Conservation (phyloP, 2,329 filamentous ascomycete species). For the Cladosporium halotolerans region DNA sequence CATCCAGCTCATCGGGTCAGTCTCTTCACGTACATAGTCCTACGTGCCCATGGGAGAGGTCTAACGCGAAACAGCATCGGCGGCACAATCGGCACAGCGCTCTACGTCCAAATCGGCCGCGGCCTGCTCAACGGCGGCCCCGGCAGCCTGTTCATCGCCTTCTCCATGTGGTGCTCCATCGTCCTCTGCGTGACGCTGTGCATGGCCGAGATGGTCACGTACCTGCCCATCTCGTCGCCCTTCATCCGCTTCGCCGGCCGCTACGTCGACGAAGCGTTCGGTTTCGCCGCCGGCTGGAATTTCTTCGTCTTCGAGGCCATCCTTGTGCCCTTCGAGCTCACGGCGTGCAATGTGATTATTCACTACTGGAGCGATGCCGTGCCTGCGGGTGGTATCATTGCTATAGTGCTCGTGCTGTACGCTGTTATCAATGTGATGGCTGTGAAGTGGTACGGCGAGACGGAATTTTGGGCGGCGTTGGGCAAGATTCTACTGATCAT, state of each 20-base stretch:
- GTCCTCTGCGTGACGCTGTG: conserved; percentile 22
- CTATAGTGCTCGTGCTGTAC: conserved; percentile 52
- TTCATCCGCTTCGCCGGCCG: conserved; percentile 73
- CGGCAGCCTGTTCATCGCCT: conserved; percentile 41
- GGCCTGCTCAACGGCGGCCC: conserved; percentile 43
- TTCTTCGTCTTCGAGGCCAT: conserved; percentile 40
- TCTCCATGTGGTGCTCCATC: conserved; percentile 34
- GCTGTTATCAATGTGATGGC: conserved; percentile 63
- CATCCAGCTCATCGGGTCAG: conserved; percentile 41
- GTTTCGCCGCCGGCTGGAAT: conserved; percentile 32
- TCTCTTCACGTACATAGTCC: background rate
- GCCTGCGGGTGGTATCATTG: conserved; percentile 56
- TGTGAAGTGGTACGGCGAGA: conserved; percentile 69
- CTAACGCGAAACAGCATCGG: conserved; percentile 24
- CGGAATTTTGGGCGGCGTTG: conserved; percentile 60
- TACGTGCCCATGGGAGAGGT: background rate
- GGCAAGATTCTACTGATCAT: conserved; percentile 62
- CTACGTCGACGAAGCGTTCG: conserved; percentile 68
- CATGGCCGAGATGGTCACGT: conserved; percentile 72
- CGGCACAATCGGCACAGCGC: conserved; percentile 43
- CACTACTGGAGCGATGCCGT: conserved; percentile 29
- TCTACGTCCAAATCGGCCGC: conserved; percentile 43
- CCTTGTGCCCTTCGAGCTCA: conserved; percentile 46
- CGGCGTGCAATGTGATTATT: conserved; percentile 35
- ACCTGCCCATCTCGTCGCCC: conserved; percentile 68